These are phyloP conservation scores for Euphorbia tirucalli DNA, from an alignment of 345 rosid genomes.

Conservation along the genomic window DNA sequence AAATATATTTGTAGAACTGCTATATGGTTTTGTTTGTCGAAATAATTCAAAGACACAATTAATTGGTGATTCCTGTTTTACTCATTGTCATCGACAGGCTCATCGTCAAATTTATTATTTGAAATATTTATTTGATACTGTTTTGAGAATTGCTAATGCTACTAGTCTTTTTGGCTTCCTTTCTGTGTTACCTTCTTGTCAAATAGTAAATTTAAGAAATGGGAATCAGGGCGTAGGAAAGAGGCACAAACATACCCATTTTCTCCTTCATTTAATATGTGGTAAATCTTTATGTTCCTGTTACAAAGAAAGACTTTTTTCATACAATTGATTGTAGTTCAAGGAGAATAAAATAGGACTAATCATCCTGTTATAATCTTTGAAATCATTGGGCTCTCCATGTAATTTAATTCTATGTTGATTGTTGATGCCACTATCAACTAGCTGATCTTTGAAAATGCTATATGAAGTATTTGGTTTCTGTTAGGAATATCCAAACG, in stretches of 20 bases:
- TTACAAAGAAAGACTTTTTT: not conserved
- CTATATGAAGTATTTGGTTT: not conserved
- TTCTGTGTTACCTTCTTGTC: not conserved
- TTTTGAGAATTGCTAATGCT: no score
- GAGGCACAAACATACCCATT: not conserved
- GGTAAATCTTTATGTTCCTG: no score
- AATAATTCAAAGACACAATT: not conserved
- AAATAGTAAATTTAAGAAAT: not conserved
- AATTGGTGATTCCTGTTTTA: not conserved
- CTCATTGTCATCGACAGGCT: not conserved
- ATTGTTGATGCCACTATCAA: not conserved
- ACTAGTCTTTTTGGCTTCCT: no score
- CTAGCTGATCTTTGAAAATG: not conserved
- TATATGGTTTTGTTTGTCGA: not conserved
- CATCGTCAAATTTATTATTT: not conserved
- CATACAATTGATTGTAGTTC: not conserved
- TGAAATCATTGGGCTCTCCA: not conserved
- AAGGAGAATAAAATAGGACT: not conserved
- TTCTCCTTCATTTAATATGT: not conserved
- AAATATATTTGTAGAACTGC: not conserved
- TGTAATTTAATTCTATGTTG: not conserved
- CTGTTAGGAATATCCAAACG: not conserved
- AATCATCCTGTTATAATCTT: not conserved
- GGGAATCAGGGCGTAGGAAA: not conserved
- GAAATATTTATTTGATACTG: conserved; percentile 1